Conservation (phyloP, 2,329 filamentous ascomycete genomes). For the Botryotinia calthae region DNA sequence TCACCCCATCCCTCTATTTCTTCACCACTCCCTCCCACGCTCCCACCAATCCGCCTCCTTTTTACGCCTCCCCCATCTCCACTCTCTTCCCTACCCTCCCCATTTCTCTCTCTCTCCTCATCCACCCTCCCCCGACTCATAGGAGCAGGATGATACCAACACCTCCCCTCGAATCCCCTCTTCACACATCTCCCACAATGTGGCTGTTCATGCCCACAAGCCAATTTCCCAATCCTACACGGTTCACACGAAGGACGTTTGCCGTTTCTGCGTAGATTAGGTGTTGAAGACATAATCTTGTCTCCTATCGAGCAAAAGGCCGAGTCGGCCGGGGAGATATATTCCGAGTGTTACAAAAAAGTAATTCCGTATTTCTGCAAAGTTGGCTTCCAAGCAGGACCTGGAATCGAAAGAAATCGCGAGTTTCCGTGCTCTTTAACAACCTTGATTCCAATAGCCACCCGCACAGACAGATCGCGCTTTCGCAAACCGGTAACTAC, state of each 20-base stretch:
- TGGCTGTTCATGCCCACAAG: constrained; percentile 35
- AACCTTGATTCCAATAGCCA: not conserved
- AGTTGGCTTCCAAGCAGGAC: not conserved
- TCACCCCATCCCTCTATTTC: not conserved
- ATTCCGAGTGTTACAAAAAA: not conserved
- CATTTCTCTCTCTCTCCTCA: not conserved
- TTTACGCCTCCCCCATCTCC: not conserved
- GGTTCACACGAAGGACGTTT: constrained; percentile 37
- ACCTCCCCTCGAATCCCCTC: constrained; percentile 14
- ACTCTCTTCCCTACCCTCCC: not conserved
- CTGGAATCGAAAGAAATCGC: not conserved
- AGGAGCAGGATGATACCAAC: constrained; percentile 1
- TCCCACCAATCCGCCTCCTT: not conserved
- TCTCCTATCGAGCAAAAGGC: not conserved
- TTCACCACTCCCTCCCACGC: not conserved
- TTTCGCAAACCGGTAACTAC: not conserved
- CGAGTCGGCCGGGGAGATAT: not conserved
- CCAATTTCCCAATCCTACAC: constrained; percentile 36
- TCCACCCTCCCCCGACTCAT: not conserved
- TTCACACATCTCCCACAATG: constrained; percentile 34
- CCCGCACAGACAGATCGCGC: not conserved
- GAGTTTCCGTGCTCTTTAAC: not conserved
- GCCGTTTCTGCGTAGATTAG: constrained; percentile 32
- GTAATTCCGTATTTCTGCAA: too few relatives aligned
- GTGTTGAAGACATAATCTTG: not conserved